A percentile compares a stretch with the other conserved stretches of the same genome.
phyloP scores from a whole-genome alignment of 352 stramenopile species.

The Phytophthora crassamura region DNA sequence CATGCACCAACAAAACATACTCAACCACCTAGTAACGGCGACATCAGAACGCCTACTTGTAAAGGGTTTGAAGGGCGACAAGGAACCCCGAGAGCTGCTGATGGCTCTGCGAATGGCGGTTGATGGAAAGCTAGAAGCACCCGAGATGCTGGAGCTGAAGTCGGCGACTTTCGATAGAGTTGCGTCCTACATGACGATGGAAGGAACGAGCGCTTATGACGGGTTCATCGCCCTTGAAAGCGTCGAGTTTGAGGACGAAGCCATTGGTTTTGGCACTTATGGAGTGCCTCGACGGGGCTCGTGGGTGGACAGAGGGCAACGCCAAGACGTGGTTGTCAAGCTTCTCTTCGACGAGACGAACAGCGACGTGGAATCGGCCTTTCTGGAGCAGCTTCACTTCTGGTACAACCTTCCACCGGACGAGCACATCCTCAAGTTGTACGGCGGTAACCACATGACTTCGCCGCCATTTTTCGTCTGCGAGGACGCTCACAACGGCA shows the following conservation, averaged over 20 bases:
- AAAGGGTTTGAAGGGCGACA: too few species aligned
- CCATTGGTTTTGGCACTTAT: conserved; percentile 24
- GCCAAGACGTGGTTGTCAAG: conserved; percentile 36
- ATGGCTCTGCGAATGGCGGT: too few species aligned
- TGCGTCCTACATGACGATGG: neutral
- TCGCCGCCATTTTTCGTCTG: too few species aligned
- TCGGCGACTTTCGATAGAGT: conserved; percentile 1
- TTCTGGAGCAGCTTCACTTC: conserved; percentile 32
- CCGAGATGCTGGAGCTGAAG: conserved; percentile 20
- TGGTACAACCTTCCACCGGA: conserved; percentile 34
- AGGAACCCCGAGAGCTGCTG: too few species aligned
- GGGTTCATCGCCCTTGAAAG: conserved; percentile 36
- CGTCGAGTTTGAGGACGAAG: conserved; percentile 17
- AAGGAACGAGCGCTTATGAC: conserved; percentile 3
- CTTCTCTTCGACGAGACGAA: conserved; percentile 19
- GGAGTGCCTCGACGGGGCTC: conserved; percentile 13
- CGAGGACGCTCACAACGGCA: conserved; percentile 17
- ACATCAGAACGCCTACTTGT: too few species aligned
- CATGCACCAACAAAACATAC: too few species aligned
- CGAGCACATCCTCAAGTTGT: conserved; percentile 40
- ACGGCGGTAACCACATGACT: conserved; percentile 37
- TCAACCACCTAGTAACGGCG: too few species aligned
- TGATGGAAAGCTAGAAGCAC: neutral
- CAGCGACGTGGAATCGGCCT: neutral
- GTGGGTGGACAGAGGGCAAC: conserved; percentile 24